These are phyloP conservation scores for Pseudogymnoascus sp. DNA, from an alignment of 2,329 filamentous ascomycete species.

Conservation along the genomic window DNA sequence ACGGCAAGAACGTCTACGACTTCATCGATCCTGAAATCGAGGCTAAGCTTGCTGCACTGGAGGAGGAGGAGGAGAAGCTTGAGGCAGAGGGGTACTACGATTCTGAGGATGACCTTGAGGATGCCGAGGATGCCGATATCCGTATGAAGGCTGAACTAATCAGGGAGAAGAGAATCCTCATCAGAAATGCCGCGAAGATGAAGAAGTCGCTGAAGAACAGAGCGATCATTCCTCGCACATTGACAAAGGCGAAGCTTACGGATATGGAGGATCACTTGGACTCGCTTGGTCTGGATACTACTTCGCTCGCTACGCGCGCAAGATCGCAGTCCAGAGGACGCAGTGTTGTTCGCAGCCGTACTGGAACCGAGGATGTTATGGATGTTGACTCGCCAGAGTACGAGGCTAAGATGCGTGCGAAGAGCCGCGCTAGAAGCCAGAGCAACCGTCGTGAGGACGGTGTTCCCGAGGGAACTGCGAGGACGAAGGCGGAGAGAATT, in stretches of 20 bases:
- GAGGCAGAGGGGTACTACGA: conserved; percentile 92
- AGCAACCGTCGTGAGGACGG: conserved; percentile 70
- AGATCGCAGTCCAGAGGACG: conserved; percentile 65
- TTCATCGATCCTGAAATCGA: conserved; percentile 97
- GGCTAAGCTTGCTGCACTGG: conserved; percentile 78
- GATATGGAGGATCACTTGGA: conserved; percentile 83
- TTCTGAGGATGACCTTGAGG: conserved; percentile 69
- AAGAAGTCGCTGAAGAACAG: conserved; percentile 97
- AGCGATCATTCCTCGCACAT: conserved; percentile 79
- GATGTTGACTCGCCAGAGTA: conserved; percentile 54
- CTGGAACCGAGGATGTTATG: conserved; percentile 64
- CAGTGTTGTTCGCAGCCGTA: conserved; percentile 53
- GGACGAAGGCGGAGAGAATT: conserved; percentile 75
- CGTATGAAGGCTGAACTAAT: conserved; percentile 90
- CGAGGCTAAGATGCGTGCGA: conserved; percentile 56
- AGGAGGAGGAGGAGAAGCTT: conserved; percentile 90
- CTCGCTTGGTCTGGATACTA: conserved; percentile 76
- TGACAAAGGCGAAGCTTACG: conserved; percentile 71
- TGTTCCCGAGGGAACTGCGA: conserved; percentile 57
- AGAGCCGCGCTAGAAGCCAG: conserved; percentile 60
- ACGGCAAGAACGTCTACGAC: conserved; percentile 96
- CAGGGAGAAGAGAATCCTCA: conserved; percentile 84
- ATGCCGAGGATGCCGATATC: conserved; percentile 80
- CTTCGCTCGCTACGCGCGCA: conserved; percentile 63
- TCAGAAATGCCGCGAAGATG: conserved; percentile 91